Percentiles rank a stretch among this genome's conserved stretches.
Evolutionary conservation across 352 stramenopile species (phyloP).

Genomic region (Plasmopara viticola): DNA sequence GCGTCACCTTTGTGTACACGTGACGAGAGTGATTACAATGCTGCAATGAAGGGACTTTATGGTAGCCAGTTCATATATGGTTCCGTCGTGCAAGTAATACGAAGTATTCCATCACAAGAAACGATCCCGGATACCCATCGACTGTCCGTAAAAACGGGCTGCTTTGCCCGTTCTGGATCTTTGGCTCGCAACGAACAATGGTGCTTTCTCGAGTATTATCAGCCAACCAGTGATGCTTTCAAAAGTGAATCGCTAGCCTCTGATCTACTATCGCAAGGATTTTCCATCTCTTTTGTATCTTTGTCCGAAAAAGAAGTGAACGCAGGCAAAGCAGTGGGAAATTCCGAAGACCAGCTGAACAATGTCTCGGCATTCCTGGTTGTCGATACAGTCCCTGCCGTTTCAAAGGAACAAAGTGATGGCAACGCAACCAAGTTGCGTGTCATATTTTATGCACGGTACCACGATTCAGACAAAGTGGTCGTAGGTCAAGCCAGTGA

Average conservation of each 20-base stretch:
- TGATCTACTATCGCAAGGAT: conserved; percentile 14
- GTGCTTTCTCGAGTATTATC: conserved; percentile 45
- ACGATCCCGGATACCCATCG: conserved; percentile 8
- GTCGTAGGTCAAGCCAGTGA: conserved; percentile 7
- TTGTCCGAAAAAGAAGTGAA: conserved; percentile 25
- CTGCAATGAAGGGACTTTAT: conserved; percentile 33
- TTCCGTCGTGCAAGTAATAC: conserved; percentile 28
- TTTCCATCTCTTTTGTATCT: conserved; percentile 27
- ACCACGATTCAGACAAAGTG: conserved; percentile 1
- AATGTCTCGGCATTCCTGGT: conserved; percentile 26
- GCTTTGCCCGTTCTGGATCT: conserved; percentile 32
- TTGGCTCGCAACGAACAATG: conserved; percentile 39
- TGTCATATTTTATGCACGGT: conserved; percentile 29
- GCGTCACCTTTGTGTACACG: too few relatives aligned
- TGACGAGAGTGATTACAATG: conserved; percentile 31
- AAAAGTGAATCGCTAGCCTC: neutral
- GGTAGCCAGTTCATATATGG: conserved; percentile 44
- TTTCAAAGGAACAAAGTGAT: conserved; percentile 1
- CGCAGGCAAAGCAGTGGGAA: conserved; percentile 23
- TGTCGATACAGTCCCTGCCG: conserved; percentile 27
- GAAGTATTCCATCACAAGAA: too few relatives aligned
- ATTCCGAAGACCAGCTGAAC: conserved; percentile 38
- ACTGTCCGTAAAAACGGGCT: conserved; percentile 34
- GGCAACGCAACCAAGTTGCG: conserved; percentile 15
- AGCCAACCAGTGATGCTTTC: conserved; percentile 8